A percentile compares a stretch with the other conserved stretches of the same genome.
Conservation (phyloP, 805 yeast species). For the Saccharomyces paradoxus region DNA sequence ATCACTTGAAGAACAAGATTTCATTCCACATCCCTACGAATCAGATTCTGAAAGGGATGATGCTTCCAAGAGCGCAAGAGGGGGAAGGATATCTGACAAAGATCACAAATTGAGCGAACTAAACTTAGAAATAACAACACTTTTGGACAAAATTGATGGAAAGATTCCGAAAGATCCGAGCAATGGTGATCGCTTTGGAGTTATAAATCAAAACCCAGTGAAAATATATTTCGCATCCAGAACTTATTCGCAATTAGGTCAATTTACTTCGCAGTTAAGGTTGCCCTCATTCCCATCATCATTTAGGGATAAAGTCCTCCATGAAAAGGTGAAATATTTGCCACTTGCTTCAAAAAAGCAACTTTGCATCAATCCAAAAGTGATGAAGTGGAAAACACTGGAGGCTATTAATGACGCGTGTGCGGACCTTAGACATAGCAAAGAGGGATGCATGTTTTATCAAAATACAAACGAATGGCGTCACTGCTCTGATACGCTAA, state of each 20-base stretch:
- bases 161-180: conserved; percentile 13
- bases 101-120: conserved; percentile 14
- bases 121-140: conserved; percentile 39
- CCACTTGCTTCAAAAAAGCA: conserved; percentile 83
- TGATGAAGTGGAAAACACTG: conserved; percentile 40
- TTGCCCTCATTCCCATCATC: conserved; percentile 60
- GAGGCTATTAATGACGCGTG: conserved; percentile 74
- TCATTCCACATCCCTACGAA: conserved; percentile 17
- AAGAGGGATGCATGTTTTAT: conserved; percentile 22
- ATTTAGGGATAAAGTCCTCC: conserved; percentile 28
- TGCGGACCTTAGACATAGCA: conserved; percentile 50
- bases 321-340: conserved; percentile 55
- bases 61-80: neutral
- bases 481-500: conserved; percentile 32
- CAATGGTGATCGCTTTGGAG: conserved; percentile 10
- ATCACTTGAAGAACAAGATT: conserved; percentile 24
- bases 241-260: conserved; percentile 83
- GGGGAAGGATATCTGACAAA: neutral
- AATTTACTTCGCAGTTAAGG: conserved; percentile 64
- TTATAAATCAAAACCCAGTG: conserved; percentile 28
- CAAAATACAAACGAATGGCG: conserved; percentile 35
- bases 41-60: conserved; percentile 28
- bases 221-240: conserved; percentile 70
- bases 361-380: conserved; percentile 64
- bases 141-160: conserved; percentile 38